A percentile compares a stretch with the other conserved stretches of the same genome.
Evolutionary conservation across 306 rosid species (phyloP).

Genomic region (Begonia masoniana): DNA sequence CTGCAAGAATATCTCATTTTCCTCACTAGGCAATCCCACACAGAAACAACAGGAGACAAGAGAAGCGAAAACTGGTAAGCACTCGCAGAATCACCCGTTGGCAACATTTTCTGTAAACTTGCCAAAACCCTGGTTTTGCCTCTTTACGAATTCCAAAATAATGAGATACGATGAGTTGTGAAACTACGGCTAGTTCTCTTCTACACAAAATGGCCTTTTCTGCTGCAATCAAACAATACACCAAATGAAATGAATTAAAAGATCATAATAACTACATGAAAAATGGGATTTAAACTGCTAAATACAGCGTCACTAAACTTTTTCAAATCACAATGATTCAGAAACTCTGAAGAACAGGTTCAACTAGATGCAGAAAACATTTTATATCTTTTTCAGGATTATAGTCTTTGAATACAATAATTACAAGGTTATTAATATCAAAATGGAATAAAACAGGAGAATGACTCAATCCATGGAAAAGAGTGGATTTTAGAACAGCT

Average conservation of each 20-base stretch:
- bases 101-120: slow-evolving; percentile 67
- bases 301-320: too few relatives aligned
- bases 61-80: slow-evolving; percentile 65
- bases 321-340: too few relatives aligned
- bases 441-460: too few relatives aligned
- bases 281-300: background rate
- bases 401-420: too few relatives aligned
- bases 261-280: background rate
- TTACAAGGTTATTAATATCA: too few relatives aligned
- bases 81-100: slow-evolving; percentile 54
- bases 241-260: background rate
- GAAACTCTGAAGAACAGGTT: too few relatives aligned
- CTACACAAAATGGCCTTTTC: background rate
- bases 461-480: too few relatives aligned
- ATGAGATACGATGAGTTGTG: background rate
- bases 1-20: slow-evolving; percentile 96
- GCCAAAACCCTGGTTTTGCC: slow-evolving; percentile 49
- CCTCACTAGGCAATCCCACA: slow-evolving; percentile 93
- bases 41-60: slow-evolving; percentile 89
- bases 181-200: background rate
- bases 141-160: background rate
- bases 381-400: too few relatives aligned
- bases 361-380: too few relatives aligned
- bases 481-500: too few relatives aligned
- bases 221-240: background rate